Evolutionary conservation across 2,329 filamentous ascomycete genomes (phyloP).

Genomic region (Calonectria montana): DNA sequence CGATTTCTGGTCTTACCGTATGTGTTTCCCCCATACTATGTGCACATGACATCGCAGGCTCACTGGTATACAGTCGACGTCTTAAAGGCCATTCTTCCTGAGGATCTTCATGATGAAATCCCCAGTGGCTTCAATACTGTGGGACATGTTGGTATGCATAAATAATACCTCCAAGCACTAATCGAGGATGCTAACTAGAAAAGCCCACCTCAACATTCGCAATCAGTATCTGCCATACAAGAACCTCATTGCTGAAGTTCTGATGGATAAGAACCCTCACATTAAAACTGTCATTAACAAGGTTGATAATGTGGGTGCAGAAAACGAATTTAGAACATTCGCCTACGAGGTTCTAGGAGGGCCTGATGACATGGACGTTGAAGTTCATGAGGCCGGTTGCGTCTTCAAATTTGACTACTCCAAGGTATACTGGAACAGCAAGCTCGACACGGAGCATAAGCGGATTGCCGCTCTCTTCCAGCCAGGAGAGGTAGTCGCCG

Average conservation of each 20-base stretch:
- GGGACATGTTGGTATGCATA: slow-evolving; percentile 79
- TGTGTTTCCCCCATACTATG: slow-evolving; percentile 38
- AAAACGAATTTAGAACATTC: slow-evolving; percentile 92
- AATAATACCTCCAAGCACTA: neutral
- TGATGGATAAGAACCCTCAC: slow-evolving; percentile 88
- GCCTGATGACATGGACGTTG: slow-evolving; percentile 83
- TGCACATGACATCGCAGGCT: slow-evolving; percentile 14
- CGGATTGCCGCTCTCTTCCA: slow-evolving; percentile 81
- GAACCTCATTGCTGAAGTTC: slow-evolving; percentile 82
- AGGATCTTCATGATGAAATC: slow-evolving; percentile 82
- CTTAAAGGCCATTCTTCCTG: slow-evolving; percentile 82
- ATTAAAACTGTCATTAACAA: slow-evolving; percentile 97
- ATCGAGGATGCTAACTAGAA: slow-evolving; percentile 22
- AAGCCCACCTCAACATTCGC: slow-evolving; percentile 90
- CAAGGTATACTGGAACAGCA: slow-evolving; percentile 98
- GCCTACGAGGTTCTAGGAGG: slow-evolving; percentile 90
- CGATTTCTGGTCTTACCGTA: slow-evolving; percentile 86
- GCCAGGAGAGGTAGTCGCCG: slow-evolving; percentile 89
- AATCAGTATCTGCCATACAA: slow-evolving; percentile 88
- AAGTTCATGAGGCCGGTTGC: slow-evolving; percentile 84
- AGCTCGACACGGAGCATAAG: slow-evolving; percentile 89
- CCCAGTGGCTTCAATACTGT: slow-evolving; percentile 89
- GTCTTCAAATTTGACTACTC: slow-evolving; percentile 93
- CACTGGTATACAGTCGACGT: slow-evolving; percentile 74
- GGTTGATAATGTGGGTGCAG: slow-evolving; percentile 84